Base-by-base conservation (phyloP, 176 grass and related monocot genomes). In the Dactylis glomerata region DNA sequence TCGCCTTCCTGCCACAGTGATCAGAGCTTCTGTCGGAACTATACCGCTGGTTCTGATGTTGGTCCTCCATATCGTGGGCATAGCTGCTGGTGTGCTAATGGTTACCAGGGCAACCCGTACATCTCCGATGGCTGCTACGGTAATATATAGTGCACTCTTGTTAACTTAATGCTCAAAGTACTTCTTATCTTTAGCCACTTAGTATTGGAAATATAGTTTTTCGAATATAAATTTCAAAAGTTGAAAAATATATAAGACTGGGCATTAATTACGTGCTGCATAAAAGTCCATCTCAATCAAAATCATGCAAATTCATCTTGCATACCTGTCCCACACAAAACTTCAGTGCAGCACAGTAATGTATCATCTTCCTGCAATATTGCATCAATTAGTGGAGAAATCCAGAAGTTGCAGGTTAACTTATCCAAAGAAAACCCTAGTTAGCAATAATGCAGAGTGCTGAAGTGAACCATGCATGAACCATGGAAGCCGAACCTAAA, bases 21-120 rank as follows among this genome's bases (percentile, higher is more conserved):
- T 0, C 33, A 38, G 7, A 92, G 87, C 57, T 10, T 12, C 6
- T 89, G 87, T 56, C 3, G 14, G 0, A 68, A 92, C 66, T 56
- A 17, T 12, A 63, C 26, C 1, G 44, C 52, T 7, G 17, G 13
- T 3, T 61, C 12, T 61, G 0, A 61, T 28, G 1, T 24, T 57
- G 78, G 10, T 7, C 27, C n/a, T 27, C 26, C 26, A 13, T 9
- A n/a, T 1, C 5, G 1, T 3, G 89, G 56, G 1, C 86, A 68
- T 22, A 19, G 7, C 19, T 55, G 51, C 5, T 7, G 3, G 1
- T 55, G 54, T 3, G n/a, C 54, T 22, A 22, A 9, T 23, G 54
- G 54, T 8, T 56, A 23, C 6, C 54, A 56, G 15, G 54, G 54
- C 0, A 56, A 56, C n/a, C 54, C 54, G 1, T 56, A 56, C 20